Evolutionary conservation across 2,329 filamentous ascomycete species (phyloP).

Genomic region (Gyromitra esculenta): DNA sequence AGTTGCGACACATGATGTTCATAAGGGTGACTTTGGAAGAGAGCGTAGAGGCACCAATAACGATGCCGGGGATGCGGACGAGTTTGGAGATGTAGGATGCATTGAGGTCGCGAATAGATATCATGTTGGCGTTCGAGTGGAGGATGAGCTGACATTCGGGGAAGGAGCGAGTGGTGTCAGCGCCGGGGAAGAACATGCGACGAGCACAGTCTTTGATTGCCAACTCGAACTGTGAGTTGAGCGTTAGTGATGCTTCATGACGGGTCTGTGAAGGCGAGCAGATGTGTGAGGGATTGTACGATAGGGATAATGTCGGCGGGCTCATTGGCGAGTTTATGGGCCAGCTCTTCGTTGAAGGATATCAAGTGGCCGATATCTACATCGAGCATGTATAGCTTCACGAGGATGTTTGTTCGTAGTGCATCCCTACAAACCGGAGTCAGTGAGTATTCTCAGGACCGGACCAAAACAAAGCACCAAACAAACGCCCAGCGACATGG

Average conservation of each 20-base stretch:
- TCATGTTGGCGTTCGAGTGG: constrained; percentile 88
- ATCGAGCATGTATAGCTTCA: constrained; percentile 96
- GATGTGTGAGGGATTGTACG: constrained; percentile 65
- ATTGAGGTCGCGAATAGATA: constrained; percentile 92
- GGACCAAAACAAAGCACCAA: neutral
- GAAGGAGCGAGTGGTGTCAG: constrained; percentile 70
- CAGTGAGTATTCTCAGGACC: constrained; percentile 37
- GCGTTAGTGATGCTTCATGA: constrained; percentile 36
- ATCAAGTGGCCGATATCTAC: constrained; percentile 95
- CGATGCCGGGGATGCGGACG: constrained; percentile 96
- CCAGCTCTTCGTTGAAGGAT: constrained; percentile 93
- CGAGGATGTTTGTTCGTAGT: constrained; percentile 89
- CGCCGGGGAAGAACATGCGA: constrained; percentile 85
- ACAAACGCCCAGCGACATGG: constrained; percentile 7
- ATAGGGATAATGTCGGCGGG: constrained; percentile 92
- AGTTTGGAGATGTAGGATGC: constrained; percentile 91
- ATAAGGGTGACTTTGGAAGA: constrained; percentile 93
- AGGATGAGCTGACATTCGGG: constrained; percentile 94
- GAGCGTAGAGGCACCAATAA: constrained; percentile 95
- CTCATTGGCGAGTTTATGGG: constrained; percentile 86
- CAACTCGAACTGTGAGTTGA: constrained; percentile 78
- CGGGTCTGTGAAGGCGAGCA: neutral
- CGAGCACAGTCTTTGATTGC: constrained; percentile 92
- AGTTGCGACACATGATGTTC: constrained; percentile 87
- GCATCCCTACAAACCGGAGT: constrained; percentile 75